These are phyloP conservation scores for Apiotrichum domesticum DNA, from an alignment of 1,284 basidiomycete genomes.

Conservation along the genomic window DNA sequence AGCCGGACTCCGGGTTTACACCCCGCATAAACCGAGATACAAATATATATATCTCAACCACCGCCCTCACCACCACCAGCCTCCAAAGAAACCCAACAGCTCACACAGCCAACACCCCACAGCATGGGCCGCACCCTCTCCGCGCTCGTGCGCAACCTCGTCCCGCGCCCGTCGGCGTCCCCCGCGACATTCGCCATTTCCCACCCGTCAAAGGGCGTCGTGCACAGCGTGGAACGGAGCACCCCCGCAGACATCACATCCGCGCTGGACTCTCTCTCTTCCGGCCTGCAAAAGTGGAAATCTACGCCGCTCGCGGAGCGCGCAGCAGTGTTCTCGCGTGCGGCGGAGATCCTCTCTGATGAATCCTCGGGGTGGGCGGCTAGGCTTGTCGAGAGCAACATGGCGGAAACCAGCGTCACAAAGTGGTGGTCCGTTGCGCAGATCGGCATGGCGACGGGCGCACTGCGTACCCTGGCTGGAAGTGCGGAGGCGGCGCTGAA, in stretches of 20 bases:
- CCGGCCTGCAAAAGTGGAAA: conserved; percentile 8
- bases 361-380: conserved; percentile 10
- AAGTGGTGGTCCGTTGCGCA: conserved; percentile 18
- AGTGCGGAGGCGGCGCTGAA: conserved; percentile 12
- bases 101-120: no score
- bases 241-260: conserved; percentile 5
- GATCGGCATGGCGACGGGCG: neutral
- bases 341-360: conserved; percentile 13
- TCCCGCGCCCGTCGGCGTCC: neutral
- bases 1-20: no score
- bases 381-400: conserved; percentile 12
- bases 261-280: conserved; percentile 7
- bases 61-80: no score
- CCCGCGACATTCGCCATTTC: no score
- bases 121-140: neutral
- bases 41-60: no score
- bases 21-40: no score
- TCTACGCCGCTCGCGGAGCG: conserved; percentile 8
- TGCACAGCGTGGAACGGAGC: conserved; percentile 10
- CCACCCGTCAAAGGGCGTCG: neutral
- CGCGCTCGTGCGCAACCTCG: neutral
- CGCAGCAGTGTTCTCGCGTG: conserved; percentile 8
- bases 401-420: conserved; percentile 11
- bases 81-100: no score
- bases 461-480: conserved; percentile 6